Evolutionary conservation across 306 rosid genomes (phyloP).

Genomic region (Glycine latifolia): DNA sequence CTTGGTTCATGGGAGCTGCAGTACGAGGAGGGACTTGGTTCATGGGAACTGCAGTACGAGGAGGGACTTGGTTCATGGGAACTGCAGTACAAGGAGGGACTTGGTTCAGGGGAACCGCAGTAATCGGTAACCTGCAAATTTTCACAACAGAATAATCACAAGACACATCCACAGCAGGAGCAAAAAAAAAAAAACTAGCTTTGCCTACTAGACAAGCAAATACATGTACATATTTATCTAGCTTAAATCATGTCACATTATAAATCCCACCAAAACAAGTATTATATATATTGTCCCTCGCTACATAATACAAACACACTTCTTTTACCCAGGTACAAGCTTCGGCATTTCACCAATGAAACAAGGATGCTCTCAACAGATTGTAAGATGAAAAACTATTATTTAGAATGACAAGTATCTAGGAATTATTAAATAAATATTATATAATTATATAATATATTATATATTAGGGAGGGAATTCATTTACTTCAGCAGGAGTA

Average conservation of each 20-base stretch:
- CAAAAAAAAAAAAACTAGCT: neutral
- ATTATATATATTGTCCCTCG: neutral
- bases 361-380: conserved; percentile 14
- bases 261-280: neutral
- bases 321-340: neutral
- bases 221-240: neutral
- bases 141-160: conserved; percentile 29
- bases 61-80: conserved; percentile 11
- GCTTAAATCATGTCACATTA: neutral
- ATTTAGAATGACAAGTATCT: no score
- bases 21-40: neutral
- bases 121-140: conserved; percentile 46
- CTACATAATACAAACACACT: neutral
- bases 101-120: conserved; percentile 2
- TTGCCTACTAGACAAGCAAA: neutral
- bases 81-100: conserved; percentile 27
- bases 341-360: neutral
- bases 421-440: neutral
- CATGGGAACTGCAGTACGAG: neutral
- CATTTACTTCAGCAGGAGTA: no score
- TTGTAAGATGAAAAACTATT: neutral
- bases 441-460: neutral
- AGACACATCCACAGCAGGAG: neutral
- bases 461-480: no score
- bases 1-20: neutral